Evolutionary conservation across 768 basidiomycete species (phyloP).

Genomic region (Mycena pura): DNA sequence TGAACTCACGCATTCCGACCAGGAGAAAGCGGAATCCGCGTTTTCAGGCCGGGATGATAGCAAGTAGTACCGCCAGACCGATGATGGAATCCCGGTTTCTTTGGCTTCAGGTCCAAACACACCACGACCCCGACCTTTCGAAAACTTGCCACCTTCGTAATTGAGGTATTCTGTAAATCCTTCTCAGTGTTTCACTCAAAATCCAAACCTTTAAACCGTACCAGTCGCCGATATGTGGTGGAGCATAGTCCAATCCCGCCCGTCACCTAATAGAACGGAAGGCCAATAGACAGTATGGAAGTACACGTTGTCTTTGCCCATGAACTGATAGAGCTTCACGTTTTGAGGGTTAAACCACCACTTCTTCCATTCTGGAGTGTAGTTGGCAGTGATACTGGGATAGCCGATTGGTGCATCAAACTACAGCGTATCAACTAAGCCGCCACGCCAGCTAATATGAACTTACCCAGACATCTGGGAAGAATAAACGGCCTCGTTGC

Average conservation of each 20-base stretch:
- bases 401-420: conserved; percentile 86
- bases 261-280: conserved; percentile 86
- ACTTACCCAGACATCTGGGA: conserved; percentile 94
- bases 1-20: conserved; percentile 85
- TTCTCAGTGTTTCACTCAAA: background rate
- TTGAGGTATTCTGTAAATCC: conserved; percentile 83
- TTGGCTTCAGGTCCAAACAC: conserved; percentile 96
- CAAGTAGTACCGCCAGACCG: conserved; percentile 97
- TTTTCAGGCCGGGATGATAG: conserved; percentile 93
- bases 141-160: conserved; percentile 99
- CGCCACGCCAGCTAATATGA: background rate
- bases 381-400: conserved; percentile 94
- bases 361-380: conserved; percentile 91
- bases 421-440: background rate
- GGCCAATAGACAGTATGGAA: conserved; percentile 98
- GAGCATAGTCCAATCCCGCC: conserved; percentile 90
- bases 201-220: conserved; percentile 40
- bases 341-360: conserved; percentile 97
- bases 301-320: conserved; percentile 99
- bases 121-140: conserved; percentile 94
- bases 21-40: conserved; percentile 94
- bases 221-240: conserved; percentile 96
- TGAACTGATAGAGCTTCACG: conserved; percentile 95
- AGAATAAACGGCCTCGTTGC: conserved; percentile 6
- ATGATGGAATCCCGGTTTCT: conserved; percentile 91